A percentile compares a stretch with the other conserved stretches of the same genome.
phyloP scores from a whole-genome alignment of 495 filamentous ascomycete species.

The Aspergillus homomorphus region DNA sequence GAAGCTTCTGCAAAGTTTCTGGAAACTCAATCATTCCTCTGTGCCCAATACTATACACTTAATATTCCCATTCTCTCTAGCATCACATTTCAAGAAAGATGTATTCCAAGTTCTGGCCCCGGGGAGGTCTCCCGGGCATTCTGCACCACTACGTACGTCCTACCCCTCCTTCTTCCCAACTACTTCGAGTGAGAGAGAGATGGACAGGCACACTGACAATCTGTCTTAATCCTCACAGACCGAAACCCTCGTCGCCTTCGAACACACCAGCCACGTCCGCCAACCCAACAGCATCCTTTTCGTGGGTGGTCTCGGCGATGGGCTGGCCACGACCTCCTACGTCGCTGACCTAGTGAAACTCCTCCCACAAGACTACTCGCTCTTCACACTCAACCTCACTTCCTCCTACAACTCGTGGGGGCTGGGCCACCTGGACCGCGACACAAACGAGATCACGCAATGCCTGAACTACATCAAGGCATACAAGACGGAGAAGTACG shows the following conservation, averaged over 20 bases:
- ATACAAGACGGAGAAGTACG: constrained; percentile 36
- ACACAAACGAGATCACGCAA: constrained; percentile 69
- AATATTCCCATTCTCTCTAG: background rate
- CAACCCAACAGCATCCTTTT: constrained; percentile 70
- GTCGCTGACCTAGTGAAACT: constrained; percentile 47
- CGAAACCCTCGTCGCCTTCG: constrained; percentile 45
- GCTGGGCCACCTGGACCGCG: constrained; percentile 59
- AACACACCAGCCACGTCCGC: constrained; percentile 33
- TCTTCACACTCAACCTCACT: constrained; percentile 61
- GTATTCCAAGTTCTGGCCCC: constrained; percentile 52
- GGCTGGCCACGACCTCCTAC: constrained; percentile 66
- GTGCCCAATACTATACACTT: background rate
- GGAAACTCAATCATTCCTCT: background rate
- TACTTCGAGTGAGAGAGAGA: background rate
- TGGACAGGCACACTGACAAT: background rate
- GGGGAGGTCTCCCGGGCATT: constrained; percentile 48
- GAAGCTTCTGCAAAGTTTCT: background rate
- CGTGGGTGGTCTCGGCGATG: constrained; percentile 78
- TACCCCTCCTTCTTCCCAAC: constrained; percentile 4
- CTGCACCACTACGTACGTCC: constrained; percentile 53
- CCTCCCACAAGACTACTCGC: constrained; percentile 58
- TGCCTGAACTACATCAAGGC: constrained; percentile 67
- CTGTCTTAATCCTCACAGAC: constrained; percentile 26
- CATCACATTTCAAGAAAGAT: constrained; percentile 25
- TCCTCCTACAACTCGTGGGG: constrained; percentile 73